Evolutionary conservation across 2,329 filamentous ascomycete species (phyloP).

Genomic region (Sporothrix inflata): DNA sequence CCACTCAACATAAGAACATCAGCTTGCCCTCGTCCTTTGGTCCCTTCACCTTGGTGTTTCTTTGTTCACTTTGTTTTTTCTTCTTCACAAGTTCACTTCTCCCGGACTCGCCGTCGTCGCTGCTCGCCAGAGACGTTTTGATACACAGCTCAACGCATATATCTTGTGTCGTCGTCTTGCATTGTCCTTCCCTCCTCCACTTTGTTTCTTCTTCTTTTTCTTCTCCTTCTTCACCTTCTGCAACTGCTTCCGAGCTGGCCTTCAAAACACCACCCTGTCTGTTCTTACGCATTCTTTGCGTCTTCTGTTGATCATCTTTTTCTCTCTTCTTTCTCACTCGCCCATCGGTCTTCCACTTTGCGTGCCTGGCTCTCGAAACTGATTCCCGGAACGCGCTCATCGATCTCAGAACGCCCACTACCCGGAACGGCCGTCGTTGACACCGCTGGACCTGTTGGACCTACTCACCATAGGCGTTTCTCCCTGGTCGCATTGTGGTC

Average conservation of each 20-base stretch:
- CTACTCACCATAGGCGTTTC: slow-evolving; percentile 24
- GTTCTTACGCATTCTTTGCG: background rate
- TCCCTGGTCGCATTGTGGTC: slow-evolving; percentile 35
- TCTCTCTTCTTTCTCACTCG: background rate
- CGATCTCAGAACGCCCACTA: slow-evolving; percentile 22
- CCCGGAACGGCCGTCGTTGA: background rate
- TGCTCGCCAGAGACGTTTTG: slow-evolving; percentile 7
- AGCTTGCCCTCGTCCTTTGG: slow-evolving; percentile 6
- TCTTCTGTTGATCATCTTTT: background rate
- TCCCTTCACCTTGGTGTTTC: background rate
- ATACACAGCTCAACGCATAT: slow-evolving; percentile 16
- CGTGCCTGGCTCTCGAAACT: slow-evolving; percentile 25
- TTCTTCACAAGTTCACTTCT: background rate
- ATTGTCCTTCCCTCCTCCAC: background rate
- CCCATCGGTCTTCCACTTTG: background rate
- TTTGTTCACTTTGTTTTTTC: slow-evolving; percentile 1
- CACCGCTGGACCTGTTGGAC: background rate
- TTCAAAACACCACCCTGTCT: slow-evolving; percentile 21
- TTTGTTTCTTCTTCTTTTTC: background rate
- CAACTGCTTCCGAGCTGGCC: background rate
- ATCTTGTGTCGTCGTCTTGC: background rate
- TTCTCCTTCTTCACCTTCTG: background rate
- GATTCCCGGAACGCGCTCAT: slow-evolving; percentile 27
- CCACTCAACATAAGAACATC: slow-evolving; percentile 21
- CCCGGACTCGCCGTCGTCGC: slow-evolving; percentile 1